Evolutionary conservation across 805 yeast genomes (phyloP).

Genomic region (Torulaspora microellipsoides): DNA sequence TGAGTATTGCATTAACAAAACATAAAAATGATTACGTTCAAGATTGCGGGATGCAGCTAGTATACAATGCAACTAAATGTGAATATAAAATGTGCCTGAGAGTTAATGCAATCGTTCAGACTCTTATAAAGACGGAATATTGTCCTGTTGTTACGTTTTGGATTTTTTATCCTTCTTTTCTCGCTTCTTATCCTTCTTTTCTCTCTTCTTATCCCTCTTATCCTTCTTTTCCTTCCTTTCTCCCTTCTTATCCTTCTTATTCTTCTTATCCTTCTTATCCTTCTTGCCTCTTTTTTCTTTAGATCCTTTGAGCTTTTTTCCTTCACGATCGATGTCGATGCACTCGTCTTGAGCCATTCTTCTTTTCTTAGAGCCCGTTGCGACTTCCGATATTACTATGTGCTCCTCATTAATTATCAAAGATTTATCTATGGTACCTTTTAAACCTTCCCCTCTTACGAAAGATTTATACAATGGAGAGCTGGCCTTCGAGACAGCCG

Average conservation of each 20-base stretch:
- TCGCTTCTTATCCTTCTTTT: constrained; percentile 7
- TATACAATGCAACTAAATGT: no score
- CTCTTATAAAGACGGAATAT: no score
- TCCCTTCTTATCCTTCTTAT: constrained; percentile 21
- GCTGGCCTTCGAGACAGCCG: constrained; percentile 44
- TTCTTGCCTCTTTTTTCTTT: constrained; percentile 21
- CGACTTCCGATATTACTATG: constrained; percentile 7
- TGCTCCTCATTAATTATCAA: constrained; percentile 6
- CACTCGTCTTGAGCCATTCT: constrained; percentile 12
- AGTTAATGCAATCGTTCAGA: no score
- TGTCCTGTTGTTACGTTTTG: not conserved
- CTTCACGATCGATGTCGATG: constrained; percentile 11
- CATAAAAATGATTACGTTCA: no score
- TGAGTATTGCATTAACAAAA: no score
- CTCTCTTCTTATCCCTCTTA: constrained; percentile 18
- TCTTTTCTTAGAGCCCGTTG: constrained; percentile 7
- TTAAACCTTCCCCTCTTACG: constrained; percentile 79
- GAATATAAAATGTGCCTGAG: no score
- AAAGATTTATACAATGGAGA: constrained; percentile 84
- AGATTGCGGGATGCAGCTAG: no score
- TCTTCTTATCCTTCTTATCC: constrained; percentile 20
- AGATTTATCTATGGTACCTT: constrained; percentile 59
- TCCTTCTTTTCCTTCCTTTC: constrained; percentile 20
- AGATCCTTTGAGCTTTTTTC: constrained; percentile 8
- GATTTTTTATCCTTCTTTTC: not conserved